Percentiles rank a stretch among this genome's conserved stretches.
Conservation (phyloP, 805 yeast genomes). For the Metschnikowia santaceciliae region DNA sequence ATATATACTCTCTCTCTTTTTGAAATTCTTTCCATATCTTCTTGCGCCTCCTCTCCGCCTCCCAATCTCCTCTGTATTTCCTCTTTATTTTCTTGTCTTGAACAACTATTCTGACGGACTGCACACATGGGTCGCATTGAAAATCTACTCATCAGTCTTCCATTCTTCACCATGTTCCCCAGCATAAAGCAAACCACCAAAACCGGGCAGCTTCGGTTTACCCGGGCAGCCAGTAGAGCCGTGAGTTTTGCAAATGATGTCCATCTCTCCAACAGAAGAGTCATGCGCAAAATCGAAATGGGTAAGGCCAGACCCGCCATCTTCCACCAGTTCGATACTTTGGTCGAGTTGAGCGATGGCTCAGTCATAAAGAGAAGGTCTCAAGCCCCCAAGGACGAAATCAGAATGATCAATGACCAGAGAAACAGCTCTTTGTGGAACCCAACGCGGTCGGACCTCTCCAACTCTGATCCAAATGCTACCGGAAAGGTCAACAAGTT, state of each 20-base stretch:
- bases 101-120: too few species aligned
- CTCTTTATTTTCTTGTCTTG: too few species aligned
- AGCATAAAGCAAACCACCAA: neutral
- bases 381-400: constrained; percentile 83
- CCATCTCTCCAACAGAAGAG: constrained; percentile 49
- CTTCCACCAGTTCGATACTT: constrained; percentile 82
- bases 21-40: too few species aligned
- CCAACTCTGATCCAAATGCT: constrained; percentile 73
- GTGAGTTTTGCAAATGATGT: constrained; percentile 35
- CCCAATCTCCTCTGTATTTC: too few species aligned
- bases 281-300: constrained; percentile 59
- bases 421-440: constrained; percentile 88
- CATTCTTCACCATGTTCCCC: neutral
- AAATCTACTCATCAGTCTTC: neutral
- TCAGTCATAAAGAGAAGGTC: constrained; percentile 80
- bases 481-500: constrained; percentile 77
- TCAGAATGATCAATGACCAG: constrained; percentile 83
- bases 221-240: constrained; percentile 11
- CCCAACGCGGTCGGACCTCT: constrained; percentile 73
- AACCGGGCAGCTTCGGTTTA: constrained; percentile 8
- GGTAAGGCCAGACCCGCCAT: constrained; percentile 95
- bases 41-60: too few species aligned
- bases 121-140: neutral
- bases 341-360: constrained; percentile 92
- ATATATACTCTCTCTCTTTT: too few species aligned